Evolutionary conservation across 176 grass and related monocot genomes (phyloP), one percentile per base, ranked within the genome.

Genomic region (Hsuehochloa calcarea): DNA sequence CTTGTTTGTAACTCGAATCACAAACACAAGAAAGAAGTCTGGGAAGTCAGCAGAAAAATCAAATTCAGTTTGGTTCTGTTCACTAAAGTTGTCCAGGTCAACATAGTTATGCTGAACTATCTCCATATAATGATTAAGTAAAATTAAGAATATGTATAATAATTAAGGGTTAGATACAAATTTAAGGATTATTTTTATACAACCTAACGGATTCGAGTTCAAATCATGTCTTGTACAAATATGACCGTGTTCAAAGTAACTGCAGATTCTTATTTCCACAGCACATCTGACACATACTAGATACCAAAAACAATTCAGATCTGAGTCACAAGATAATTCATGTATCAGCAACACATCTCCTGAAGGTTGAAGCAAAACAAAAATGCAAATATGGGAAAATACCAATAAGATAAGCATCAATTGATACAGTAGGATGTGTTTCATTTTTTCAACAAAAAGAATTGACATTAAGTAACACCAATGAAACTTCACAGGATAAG

Each of bases 271-370:
- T n/a, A 13, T 27, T 23, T 62, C 23, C 59, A 27, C 9, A 10
- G 9, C 59, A 27, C 11, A 27, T 62, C 23, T 62, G 59, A 62
- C 23, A 20, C 50, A 54, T 17, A 19, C 50, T 13, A 61, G 2
- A 65, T 65, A 35, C 13, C 31, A 37, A 8, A 15, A 66, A 66
- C 31, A 66, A 66, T 66, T 37, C 58, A 66, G 12, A 66, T 66
- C 6, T 4, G 38, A 46, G 23, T 60, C 31, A 83, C 15, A 74
- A 13, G 27, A 79, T 91, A 91, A 19, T 66, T 66, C 12, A 31
- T 6, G 27, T 65, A 65, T 34, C 62, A 6, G 27, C 34, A 34
- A 14, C 23, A 65, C 11, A 0, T 65, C 27, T 35, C 27, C 10
- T 34, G 62, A 65, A 65, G 27, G 12, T 14, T 61, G 58, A 61